Evolutionary conservation across 2,329 filamentous ascomycete genomes (phyloP).

Genomic region (Fonsecaea pedrosoi): DNA sequence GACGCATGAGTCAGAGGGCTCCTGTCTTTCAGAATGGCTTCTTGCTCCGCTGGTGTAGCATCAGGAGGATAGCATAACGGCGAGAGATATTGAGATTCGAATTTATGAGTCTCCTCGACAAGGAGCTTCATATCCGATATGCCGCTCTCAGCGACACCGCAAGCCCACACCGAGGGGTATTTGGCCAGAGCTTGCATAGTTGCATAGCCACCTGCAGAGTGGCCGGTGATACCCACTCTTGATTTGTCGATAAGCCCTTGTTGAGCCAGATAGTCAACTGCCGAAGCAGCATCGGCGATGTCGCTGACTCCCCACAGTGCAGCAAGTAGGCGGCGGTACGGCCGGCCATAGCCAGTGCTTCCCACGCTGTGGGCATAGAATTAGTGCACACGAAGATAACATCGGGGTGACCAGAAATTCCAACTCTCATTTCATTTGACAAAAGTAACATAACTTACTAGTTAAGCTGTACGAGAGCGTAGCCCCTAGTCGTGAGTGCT

Average conservation of each 20-base stretch:
- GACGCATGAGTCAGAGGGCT: constrained; percentile 59
- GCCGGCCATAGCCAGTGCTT: constrained; percentile 59
- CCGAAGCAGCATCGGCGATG: constrained; percentile 58
- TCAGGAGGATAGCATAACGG: constrained; percentile 51
- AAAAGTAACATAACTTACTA: background rate
- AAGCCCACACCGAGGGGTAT: constrained; percentile 57
- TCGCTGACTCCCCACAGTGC: constrained; percentile 61
- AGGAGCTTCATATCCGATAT: constrained; percentile 60
- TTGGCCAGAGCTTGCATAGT: constrained; percentile 58
- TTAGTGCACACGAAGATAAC: constrained; percentile 54
- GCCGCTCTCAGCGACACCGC: constrained; percentile 59
- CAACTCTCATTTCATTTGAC: background rate
- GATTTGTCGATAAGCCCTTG: constrained; percentile 48
- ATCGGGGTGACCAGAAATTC: background rate
- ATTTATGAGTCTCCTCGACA: constrained; percentile 60
- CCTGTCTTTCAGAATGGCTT: constrained; percentile 53
- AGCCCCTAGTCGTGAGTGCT: constrained; percentile 60
- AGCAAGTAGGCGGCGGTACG: constrained; percentile 59
- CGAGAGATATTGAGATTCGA: constrained; percentile 62
- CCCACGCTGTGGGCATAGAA: constrained; percentile 61
- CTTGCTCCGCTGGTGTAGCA: constrained; percentile 34
- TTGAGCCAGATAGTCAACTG: constrained; percentile 52
- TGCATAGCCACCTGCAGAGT: constrained; percentile 62
- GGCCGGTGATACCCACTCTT: constrained; percentile 58
- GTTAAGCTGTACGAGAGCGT: constrained; percentile 18